Conservation (phyloP, 2,329 filamentous ascomycete species). For the Diatrype stigma region DNA sequence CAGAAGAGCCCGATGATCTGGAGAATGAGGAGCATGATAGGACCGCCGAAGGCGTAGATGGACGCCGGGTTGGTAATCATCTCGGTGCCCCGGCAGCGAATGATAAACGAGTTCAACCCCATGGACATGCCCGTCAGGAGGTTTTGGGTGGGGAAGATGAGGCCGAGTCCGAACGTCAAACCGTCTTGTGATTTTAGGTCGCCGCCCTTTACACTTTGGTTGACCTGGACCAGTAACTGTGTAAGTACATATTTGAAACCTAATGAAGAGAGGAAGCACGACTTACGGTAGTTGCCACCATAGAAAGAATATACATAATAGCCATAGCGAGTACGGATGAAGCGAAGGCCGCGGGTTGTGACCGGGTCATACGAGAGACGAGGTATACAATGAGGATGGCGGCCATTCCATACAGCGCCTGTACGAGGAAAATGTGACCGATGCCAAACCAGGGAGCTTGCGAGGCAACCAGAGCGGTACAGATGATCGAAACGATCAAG, state of each 20-base stretch:
- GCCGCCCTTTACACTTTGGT: constrained; percentile 5
- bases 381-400: constrained; percentile 58
- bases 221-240: neutral
- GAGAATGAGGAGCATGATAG: constrained; percentile 62
- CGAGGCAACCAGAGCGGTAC: constrained; percentile 52
- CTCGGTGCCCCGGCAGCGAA: constrained; percentile 49
- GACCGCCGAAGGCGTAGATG: constrained; percentile 62
- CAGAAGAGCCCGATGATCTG: constrained; percentile 58
- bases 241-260: neutral
- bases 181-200: constrained; percentile 47
- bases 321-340: constrained; percentile 35
- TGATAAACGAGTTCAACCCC: constrained; percentile 58
- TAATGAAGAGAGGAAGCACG: neutral
- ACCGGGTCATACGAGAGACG: constrained; percentile 56
- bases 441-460: constrained; percentile 52
- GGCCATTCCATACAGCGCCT: constrained; percentile 60
- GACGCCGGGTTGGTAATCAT: constrained; percentile 46
- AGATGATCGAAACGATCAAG: constrained; percentile 32
- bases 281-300: constrained; percentile 22
- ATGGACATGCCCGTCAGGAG: constrained; percentile 56
- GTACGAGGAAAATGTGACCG: constrained; percentile 59
- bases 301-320: constrained; percentile 20
- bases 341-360: constrained; percentile 61
- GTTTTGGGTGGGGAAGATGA: constrained; percentile 59
- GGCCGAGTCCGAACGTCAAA: constrained; percentile 53